These are phyloP conservation scores for Cordyceps cateniannulata DNA, from an alignment of 2,329 filamentous ascomycete species.

Conservation along the genomic window DNA sequence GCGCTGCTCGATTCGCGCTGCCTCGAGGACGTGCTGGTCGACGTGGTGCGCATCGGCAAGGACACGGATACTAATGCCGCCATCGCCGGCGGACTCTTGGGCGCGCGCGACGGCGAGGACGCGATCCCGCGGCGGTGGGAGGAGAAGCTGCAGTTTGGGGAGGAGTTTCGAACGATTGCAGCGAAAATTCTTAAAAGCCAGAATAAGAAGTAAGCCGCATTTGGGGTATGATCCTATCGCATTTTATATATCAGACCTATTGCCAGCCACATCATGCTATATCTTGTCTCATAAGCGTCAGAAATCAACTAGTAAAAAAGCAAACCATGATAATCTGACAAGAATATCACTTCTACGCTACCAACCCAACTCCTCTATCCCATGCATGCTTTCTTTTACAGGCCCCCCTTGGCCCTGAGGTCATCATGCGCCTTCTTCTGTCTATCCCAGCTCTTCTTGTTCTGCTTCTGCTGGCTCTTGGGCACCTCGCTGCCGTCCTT, in stretches of 20 bases:
- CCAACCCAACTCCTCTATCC: constrained; percentile 9
- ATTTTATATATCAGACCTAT: background rate
- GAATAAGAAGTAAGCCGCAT: background rate
- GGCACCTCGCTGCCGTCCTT: constrained; percentile 72
- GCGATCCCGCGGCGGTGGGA: constrained; percentile 36
- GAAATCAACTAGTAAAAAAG: background rate
- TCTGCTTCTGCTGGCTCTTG: constrained; percentile 73
- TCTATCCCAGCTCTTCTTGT: constrained; percentile 82
- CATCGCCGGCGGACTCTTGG: constrained; percentile 38
- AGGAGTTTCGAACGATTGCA: constrained; percentile 26
- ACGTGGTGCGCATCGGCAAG: constrained; percentile 37
- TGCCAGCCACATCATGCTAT: background rate
- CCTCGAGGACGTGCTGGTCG: constrained; percentile 38
- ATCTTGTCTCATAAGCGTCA: background rate
- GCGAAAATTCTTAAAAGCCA: background rate
- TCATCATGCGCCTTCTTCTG: constrained; percentile 82
- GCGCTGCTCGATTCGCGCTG: constrained; percentile 33
- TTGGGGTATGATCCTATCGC: background rate
- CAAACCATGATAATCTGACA: background rate
- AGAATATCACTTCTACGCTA: background rate
- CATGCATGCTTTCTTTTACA: constrained; percentile 14
- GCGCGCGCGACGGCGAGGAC: constrained; percentile 36
- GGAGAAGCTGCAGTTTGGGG: constrained; percentile 31
- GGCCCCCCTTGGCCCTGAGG: constrained; percentile 27
- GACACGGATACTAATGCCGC: constrained; percentile 43